Evolutionary conservation across 148 eudicot species (phyloP).

Genomic region (Rhododendron griersonianum): DNA sequence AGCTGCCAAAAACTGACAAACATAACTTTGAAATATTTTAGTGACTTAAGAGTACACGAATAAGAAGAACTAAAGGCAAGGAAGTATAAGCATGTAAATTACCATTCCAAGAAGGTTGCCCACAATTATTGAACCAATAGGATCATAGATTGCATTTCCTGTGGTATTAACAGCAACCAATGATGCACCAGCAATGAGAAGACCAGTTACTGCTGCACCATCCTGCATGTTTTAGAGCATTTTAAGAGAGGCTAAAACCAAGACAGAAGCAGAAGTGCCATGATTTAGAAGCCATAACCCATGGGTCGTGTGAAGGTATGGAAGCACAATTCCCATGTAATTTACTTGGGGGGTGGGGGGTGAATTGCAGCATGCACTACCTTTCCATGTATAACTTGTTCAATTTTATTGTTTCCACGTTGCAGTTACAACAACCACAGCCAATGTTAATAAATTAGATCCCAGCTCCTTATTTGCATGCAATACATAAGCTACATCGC

Average conservation of each 20-base stretch:
- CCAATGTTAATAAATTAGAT: not conserved
- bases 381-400: not conserved
- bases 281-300: not conserved
- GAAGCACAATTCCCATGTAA: not conserved
- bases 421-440: not conserved
- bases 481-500: not conserved
- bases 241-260: conserved; percentile 8
- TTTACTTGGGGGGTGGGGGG: not conserved
- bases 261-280: not conserved
- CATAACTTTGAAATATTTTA: not conserved
- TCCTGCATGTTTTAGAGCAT: conserved; percentile 47
- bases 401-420: not conserved
- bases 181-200: conserved; percentile 82
- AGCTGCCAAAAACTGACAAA: conserved; percentile 4
- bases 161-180: conserved; percentile 82
- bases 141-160: conserved; percentile 91
- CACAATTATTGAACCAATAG: conserved; percentile 89
- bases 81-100: conserved; percentile 13
- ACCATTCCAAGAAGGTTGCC: conserved; percentile 98
- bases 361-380: not conserved
- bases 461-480: not conserved
- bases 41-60: not conserved
- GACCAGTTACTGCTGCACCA: conserved; percentile 94
- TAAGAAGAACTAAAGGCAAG: not conserved
- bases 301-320: not conserved